Evolutionary conservation across 305 asterid species (phyloP), one percentile per base, ranked within the genome.

Genomic region (Fraxinus albicans): DNA sequence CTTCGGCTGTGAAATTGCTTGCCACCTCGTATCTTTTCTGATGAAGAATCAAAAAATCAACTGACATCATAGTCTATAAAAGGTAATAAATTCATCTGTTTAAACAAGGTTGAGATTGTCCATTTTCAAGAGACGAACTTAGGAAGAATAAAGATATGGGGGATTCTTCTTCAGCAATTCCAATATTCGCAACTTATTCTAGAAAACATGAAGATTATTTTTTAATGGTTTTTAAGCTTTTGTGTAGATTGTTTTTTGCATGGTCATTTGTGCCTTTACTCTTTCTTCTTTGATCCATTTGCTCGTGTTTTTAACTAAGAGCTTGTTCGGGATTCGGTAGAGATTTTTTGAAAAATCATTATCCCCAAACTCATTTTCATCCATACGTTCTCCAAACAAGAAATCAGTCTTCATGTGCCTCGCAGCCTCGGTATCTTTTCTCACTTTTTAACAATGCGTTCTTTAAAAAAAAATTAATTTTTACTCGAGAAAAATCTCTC

Each of bases 131-230:
- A 29, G 84, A 83, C 80, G 78, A 73, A 80, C 81, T 82, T 63
- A 87, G 84, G 84, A 79, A 69, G 80, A 86, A 90, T 87, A 86
- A 90, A 84, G 38, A 34, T 21, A 10, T 29, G 79, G 36, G 73
- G 78, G 79, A 77, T 73, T 35, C 63, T 76, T 79, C 84, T 84
- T 60, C 78, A 58, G 75, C 70, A 67, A 84, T 82, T 84, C 82
- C 58, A 47, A 31, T 70, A 44, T 83, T 81, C 75, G 0, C 19
- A 65, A 60, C 70, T 83, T 72, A 73, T 82, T 60, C 34, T 40
- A n/a, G 15, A 84, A 67, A 80, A 44, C 76, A 77, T 79, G 73
- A 70, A 76, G 72, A 78, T 86, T 70, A 69, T 83, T 81, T 83
- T 84, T 83, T 76, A 63, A 82, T 79, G 79, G 33, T 9, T 83